Conservation (phyloP, 2,329 filamentous ascomycete species). For the Pseudogymnoascus verrucosus region DNA sequence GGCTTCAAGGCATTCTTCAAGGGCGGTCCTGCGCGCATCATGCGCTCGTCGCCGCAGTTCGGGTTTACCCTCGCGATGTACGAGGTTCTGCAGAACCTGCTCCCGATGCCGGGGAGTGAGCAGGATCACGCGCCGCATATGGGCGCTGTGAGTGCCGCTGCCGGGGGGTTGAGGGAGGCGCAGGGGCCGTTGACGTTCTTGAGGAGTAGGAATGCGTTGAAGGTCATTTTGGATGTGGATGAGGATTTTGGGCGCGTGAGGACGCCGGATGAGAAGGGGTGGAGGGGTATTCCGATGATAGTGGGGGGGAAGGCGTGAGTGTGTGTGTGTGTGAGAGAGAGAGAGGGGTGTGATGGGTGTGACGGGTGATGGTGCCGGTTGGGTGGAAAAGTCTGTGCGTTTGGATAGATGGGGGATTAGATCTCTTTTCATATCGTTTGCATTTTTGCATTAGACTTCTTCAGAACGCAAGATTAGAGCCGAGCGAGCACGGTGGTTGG, state of each 20-base stretch:
- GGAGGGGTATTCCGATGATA: constrained; percentile 22
- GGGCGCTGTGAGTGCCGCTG: constrained; percentile 56
- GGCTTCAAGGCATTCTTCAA: constrained; percentile 98
- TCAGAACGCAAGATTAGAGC: background rate
- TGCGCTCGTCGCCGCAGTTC: constrained; percentile 94
- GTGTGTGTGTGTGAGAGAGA: background rate
- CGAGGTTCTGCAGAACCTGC: constrained; percentile 73
- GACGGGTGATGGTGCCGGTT: background rate
- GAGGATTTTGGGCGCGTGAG: constrained; percentile 68
- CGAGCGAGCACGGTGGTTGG: background rate
- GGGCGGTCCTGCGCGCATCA: constrained; percentile 87
- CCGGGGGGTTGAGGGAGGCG: constrained; percentile 36
- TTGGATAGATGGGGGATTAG: constrained; percentile 5
- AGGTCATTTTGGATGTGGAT: constrained; percentile 91
- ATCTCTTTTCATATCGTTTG: constrained; percentile 6
- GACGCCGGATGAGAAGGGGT: constrained; percentile 22
- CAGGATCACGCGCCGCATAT: constrained; percentile 41
- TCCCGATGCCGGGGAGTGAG: constrained; percentile 68
- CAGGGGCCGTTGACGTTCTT: constrained; percentile 45
- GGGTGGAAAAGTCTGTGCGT: background rate
- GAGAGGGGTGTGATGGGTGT: background rate
- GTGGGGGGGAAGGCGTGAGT: constrained; percentile 19
- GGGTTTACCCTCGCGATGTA: constrained; percentile 95
- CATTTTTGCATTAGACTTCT: constrained; percentile 4
- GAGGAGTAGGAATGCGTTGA: constrained; percentile 80